Conservation (phyloP, 306 rosid genomes). For the Inga leiocalycina region DNA sequence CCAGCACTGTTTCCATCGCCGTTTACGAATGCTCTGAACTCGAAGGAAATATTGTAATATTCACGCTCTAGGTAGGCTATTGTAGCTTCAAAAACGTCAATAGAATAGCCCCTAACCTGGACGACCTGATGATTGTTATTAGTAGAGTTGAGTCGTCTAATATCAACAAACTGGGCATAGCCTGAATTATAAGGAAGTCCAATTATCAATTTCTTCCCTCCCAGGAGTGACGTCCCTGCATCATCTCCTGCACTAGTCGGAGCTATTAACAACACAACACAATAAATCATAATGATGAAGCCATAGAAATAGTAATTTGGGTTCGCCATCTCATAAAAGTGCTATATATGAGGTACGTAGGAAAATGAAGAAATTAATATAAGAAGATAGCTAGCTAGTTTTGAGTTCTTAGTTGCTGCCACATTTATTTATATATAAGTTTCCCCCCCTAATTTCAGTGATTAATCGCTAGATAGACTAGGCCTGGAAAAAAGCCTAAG, state of each 20-base stretch:
- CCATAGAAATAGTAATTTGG: background rate
- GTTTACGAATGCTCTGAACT: background rate
- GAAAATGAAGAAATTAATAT: background rate
- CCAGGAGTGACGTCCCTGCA: background rate
- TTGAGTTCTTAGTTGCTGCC: background rate
- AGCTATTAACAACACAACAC: background rate
- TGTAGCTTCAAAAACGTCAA: slow-evolving; percentile 10
- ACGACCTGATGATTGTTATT: background rate
- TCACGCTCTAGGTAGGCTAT: background rate
- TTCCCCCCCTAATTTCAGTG: background rate
- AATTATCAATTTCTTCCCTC: slow-evolving; percentile 16
- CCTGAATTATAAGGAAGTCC: slow-evolving; percentile 10
- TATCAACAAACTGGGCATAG: slow-evolving; percentile 17
- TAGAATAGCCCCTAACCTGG: slow-evolving; percentile 18
- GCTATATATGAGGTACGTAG: background rate
- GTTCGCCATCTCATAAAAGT: background rate
- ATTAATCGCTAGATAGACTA: background rate
- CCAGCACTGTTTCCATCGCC: background rate
- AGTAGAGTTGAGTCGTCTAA: background rate
- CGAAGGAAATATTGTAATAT: background rate
- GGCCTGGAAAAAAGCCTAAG: background rate
- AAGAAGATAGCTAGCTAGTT: background rate
- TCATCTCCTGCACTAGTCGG: background rate
- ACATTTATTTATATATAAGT: background rate
- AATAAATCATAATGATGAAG: background rate